Evolutionary conservation across 257 asterid genomes (phyloP).

Genomic region (Plantago major): DNA sequence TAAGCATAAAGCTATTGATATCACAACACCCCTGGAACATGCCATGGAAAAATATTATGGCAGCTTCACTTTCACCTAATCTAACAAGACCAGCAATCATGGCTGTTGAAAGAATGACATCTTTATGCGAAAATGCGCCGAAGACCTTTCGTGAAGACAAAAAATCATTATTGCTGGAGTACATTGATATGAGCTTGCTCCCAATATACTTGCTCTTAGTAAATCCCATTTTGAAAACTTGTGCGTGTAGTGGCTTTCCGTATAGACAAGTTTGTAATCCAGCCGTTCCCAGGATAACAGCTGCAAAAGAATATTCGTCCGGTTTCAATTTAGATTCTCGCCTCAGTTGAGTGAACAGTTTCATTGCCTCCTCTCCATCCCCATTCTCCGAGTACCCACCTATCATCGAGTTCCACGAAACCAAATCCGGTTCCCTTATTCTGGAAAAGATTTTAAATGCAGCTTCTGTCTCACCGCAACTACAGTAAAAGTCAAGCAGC

Average conservation of each 20-base stretch:
- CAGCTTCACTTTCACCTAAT: constrained; percentile 55
- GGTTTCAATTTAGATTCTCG: constrained; percentile 33
- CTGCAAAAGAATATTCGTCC: constrained; percentile 73
- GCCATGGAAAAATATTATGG: constrained; percentile 43
- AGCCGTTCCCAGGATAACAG: constrained; percentile 45
- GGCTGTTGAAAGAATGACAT: constrained; percentile 80
- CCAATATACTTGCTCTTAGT: constrained; percentile 36
- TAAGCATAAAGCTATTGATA: constrained; percentile 53
- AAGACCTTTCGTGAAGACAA: constrained; percentile 52
- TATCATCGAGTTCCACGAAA: constrained; percentile 87
- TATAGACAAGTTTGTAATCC: constrained; percentile 40
- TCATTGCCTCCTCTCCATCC: constrained; percentile 56
- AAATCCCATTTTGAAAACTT: constrained; percentile 54
- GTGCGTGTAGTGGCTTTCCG: constrained; percentile 79
- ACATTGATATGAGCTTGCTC: constrained; percentile 65
- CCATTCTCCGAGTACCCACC: constrained; percentile 64
- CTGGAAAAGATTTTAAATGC: constrained; percentile 42
- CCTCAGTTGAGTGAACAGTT: constrained; percentile 38
- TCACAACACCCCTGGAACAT: constrained; percentile 37
- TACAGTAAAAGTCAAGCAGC: constrained; percentile 73
- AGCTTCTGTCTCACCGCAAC: constrained; percentile 47
- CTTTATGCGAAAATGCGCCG: constrained; percentile 39
- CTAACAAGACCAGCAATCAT: constrained; percentile 79
- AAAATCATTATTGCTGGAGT: constrained; percentile 49
- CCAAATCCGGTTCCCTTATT: constrained; percentile 57